A percentile compares a stretch with the other conserved stretches of the same genome.
Conservation (phyloP, 2,329 filamentous ascomycete species). For the Cordyceps cateniannulata region DNA sequence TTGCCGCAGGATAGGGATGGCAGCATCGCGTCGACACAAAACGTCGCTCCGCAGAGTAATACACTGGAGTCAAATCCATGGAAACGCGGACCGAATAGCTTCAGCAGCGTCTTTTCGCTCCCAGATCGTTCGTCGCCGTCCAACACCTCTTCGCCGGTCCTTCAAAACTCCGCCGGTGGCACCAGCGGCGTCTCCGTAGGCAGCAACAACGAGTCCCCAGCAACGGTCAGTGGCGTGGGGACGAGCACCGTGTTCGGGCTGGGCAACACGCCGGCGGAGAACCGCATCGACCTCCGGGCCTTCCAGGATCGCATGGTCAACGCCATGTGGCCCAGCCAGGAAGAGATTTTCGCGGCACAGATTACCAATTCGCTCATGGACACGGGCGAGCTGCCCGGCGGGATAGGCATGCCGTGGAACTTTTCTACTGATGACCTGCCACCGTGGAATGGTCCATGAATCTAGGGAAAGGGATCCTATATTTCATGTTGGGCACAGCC, state of each 20-base stretch:
- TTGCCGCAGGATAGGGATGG: slow-evolving; percentile 12
- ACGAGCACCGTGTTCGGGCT: slow-evolving; percentile 15
- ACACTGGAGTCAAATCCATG: slow-evolving; percentile 22
- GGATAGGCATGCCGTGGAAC: slow-evolving; percentile 23
- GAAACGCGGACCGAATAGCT: slow-evolving; percentile 15
- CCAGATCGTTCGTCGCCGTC: slow-evolving; percentile 29
- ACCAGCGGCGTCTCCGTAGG: slow-evolving; percentile 15
- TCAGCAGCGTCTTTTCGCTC: slow-evolving; percentile 13
- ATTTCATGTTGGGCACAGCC: neutral
- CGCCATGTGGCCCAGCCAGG: slow-evolving; percentile 26
- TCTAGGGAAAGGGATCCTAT: too few species aligned
- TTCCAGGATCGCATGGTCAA: slow-evolving; percentile 26
- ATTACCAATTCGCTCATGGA: slow-evolving; percentile 20
- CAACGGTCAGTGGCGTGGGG: neutral
- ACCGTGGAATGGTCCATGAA: slow-evolving; percentile 6
- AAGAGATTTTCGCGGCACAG: slow-evolving; percentile 24
- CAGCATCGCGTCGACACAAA: neutral
- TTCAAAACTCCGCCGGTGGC: slow-evolving; percentile 18
- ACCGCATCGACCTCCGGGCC: slow-evolving; percentile 26
- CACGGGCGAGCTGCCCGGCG: slow-evolving; percentile 17
- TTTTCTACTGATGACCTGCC: slow-evolving; percentile 22
- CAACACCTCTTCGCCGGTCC: slow-evolving; percentile 23
- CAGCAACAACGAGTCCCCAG: slow-evolving; percentile 26
- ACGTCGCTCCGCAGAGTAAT: neutral
- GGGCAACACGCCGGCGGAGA: slow-evolving; percentile 32